phyloP scores from a whole-genome alignment of 2,329 filamentous ascomycete genomes.

The Fusarium multiceps region DNA sequence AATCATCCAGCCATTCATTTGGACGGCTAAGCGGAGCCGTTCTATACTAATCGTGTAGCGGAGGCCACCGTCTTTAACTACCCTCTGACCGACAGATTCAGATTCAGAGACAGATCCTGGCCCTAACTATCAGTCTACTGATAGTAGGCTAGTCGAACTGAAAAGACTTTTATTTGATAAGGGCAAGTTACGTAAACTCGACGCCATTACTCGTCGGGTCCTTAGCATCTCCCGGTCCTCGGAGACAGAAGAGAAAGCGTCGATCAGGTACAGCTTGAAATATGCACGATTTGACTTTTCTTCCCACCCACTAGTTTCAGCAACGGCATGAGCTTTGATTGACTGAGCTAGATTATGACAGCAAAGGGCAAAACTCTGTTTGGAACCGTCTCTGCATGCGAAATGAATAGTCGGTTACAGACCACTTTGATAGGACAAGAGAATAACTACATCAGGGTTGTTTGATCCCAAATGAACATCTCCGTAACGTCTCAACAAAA shows the following conservation, averaged over 20 bases:
- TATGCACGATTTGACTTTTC: constrained; percentile 25
- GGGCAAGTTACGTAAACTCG: constrained; percentile 26
- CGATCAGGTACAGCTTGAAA: constrained; percentile 31
- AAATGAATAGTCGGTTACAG: not conserved
- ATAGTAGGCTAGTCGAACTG: not conserved
- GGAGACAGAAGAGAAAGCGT: constrained; percentile 15
- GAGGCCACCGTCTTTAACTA: constrained; percentile 8
- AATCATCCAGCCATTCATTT: not conserved
- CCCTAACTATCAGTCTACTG: not conserved
- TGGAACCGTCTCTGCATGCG: not conserved
- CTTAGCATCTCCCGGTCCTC: constrained; percentile 23
- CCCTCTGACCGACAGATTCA: constrained; percentile 10
- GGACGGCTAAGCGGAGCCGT: constrained; percentile 12
- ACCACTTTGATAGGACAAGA: constrained; percentile 2
- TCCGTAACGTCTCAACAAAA: constrained; percentile 19
- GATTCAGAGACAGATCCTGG: constrained; percentile 6
- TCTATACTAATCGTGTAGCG: not conserved
- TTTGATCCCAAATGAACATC: not conserved
- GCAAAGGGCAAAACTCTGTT: constrained; percentile 19
- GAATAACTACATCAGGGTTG: not conserved
- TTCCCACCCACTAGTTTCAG: not conserved
- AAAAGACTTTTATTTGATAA: constrained; percentile 17
- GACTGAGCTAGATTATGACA: constrained; percentile 16
- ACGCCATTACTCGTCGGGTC: constrained; percentile 21
- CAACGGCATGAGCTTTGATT: constrained; percentile 12